These are phyloP conservation scores for Discostella pseudostelligera DNA, from an alignment of 108 stramenopile species.

Conservation along the genomic window DNA sequence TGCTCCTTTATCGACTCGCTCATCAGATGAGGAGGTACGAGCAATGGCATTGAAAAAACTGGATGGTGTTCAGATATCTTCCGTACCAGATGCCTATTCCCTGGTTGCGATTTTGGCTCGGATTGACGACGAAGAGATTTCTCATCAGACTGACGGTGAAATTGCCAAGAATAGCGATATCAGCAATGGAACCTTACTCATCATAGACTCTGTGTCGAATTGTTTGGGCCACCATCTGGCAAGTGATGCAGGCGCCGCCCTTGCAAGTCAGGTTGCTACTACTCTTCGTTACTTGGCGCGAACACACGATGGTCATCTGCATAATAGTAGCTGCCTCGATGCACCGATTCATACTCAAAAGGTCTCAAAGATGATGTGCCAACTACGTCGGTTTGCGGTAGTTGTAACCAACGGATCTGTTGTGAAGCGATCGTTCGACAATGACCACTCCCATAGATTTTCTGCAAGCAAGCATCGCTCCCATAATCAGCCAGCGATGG, in stretches of 20 bases:
- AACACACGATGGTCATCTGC: conserved; percentile 21
- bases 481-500: conserved; percentile 38
- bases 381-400: conserved; percentile 35
- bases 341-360: background rate
- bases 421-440: conserved; percentile 16
- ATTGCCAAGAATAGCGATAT: background rate
- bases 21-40: background rate
- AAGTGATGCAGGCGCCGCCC: conserved; percentile 21
- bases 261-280: conserved; percentile 37
- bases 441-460: background rate
- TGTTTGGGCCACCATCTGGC: conserved; percentile 45
- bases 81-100: conserved; percentile 34
- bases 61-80: conserved; percentile 18
- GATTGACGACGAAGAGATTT: conserved; percentile 29
- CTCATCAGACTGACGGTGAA: background rate
- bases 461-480: background rate
- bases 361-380: background rate
- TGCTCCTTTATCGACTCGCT: no score
- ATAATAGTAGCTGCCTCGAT: background rate
- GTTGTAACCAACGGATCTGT: conserved; percentile 41
- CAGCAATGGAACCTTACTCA: conserved; percentile 19
- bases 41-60: conserved; percentile 11
- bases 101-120: conserved; percentile 36
- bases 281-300: conserved; percentile 38
- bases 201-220: conserved; percentile 49